Conservation (phyloP, 805 yeast species). For the Teunomyces pallodes region DNA sequence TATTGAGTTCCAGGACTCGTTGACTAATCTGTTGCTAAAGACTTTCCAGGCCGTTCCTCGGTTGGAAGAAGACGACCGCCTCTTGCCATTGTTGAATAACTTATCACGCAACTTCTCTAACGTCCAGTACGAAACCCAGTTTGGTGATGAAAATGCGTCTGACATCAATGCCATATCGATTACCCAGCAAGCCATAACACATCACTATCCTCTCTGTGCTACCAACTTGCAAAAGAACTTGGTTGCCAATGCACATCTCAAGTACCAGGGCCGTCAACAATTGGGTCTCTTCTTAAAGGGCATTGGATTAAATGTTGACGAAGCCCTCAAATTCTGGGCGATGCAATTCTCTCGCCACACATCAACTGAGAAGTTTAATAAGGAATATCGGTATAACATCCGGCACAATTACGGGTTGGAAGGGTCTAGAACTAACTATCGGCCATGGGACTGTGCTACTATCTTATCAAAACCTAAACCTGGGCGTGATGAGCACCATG, state of each 20-base stretch:
- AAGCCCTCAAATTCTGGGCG: conserved; percentile 84
- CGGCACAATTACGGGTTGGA: conserved; percentile 89
- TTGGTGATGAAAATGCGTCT: conserved; percentile 25
- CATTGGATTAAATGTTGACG: conserved; percentile 83
- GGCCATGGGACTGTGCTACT: conserved; percentile 81
- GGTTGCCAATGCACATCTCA: conserved; percentile 63
- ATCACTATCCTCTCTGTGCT: conserved; percentile 84
- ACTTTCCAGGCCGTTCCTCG: conserved; percentile 80
- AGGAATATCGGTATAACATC: conserved; percentile 85
- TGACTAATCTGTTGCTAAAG: conserved; percentile 51
- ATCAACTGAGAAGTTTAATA: conserved; percentile 67
- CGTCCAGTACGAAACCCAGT: conserved; percentile 49
- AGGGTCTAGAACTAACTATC: conserved; percentile 82
- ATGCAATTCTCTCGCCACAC: conserved; percentile 52
- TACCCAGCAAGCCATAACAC: conserved; percentile 48
- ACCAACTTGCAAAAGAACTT: conserved; percentile 63
- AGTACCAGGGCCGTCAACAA: conserved; percentile 83
- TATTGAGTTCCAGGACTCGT: conserved; percentile 58
- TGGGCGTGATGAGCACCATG: conserved; percentile 69
- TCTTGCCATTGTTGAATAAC: conserved; percentile 79
- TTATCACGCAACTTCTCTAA: conserved; percentile 53
- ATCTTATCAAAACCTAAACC: conserved; percentile 75
- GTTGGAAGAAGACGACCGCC: conserved; percentile 86
- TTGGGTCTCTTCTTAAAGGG: conserved; percentile 83
- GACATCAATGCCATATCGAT: conserved; percentile 63